Evolutionary conservation across 139 green algal genomes (phyloP).

Genomic region (Axilococcus clingmanii): DNA sequence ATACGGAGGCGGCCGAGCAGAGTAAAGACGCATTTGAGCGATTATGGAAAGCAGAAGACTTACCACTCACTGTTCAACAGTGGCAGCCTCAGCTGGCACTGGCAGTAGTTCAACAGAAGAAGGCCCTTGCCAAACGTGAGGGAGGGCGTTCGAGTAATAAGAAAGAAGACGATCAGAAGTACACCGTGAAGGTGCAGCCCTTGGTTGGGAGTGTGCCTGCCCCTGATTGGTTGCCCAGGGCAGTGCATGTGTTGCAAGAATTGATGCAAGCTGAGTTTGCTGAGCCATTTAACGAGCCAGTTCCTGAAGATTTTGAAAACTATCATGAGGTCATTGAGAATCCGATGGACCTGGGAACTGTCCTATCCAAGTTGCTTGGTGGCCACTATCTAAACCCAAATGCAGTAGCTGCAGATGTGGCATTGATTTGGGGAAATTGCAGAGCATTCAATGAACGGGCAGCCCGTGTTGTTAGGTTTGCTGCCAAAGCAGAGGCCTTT

Average conservation of each 20-base stretch:
- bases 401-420: conserved; percentile 8
- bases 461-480: conserved; percentile 14
- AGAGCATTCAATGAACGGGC: conserved; percentile 22
- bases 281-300: conserved; percentile 21
- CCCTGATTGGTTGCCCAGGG: conserved; percentile 9
- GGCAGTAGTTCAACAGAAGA: background rate
- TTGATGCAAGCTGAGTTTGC: conserved; percentile 8
- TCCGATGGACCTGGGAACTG: conserved; percentile 37
- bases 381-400: conserved; percentile 10
- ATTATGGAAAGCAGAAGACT: background rate
- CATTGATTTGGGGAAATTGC: conserved; percentile 25
- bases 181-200: background rate
- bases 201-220: background rate
- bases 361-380: conserved; percentile 12
- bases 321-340: conserved; percentile 21
- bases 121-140: background rate
- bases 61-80: conserved; percentile 5
- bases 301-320: conserved; percentile 7
- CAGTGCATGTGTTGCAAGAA: conserved; percentile 3
- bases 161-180: background rate
- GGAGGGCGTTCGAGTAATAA: background rate
- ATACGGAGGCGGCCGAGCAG: background rate
- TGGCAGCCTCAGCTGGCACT: background rate
- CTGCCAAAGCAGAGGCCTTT: conserved; percentile 4
- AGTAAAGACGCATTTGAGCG: background rate